phyloP scores from a whole-genome alignment of 352 stramenopile genomes.

The Thraustotheca clavata region DNA sequence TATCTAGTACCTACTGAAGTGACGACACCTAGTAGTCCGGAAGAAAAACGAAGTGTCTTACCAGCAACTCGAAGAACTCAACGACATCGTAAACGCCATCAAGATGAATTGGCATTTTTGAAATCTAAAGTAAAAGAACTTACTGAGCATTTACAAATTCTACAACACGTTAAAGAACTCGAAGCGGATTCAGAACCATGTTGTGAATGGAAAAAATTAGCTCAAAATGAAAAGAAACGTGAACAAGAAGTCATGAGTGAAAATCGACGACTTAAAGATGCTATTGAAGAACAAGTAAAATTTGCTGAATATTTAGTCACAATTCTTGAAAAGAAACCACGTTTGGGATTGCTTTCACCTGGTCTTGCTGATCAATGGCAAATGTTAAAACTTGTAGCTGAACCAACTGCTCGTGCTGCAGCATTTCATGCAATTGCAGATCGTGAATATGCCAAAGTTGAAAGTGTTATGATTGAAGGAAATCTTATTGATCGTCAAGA shows the following conservation, averaged over 20 bases:
- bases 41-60: too few species aligned
- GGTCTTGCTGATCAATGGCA: neutral
- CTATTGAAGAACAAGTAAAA: neutral
- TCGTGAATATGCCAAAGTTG: neutral
- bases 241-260: neutral
- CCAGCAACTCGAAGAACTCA: neutral
- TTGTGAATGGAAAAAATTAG: neutral
- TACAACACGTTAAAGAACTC: constrained; percentile 3
- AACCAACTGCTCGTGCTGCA: neutral
- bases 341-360: neutral
- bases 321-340: neutral
- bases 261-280: neutral
- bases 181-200: neutral
- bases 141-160: neutral
- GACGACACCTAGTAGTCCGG: neutral
- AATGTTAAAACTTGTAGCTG: neutral
- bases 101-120: neutral
- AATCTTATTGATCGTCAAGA: constrained; percentile 4
- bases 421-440: constrained; percentile 11
- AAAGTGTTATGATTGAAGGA: constrained; percentile 1
- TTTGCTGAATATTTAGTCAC: neutral
- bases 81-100: neutral
- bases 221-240: neutral
- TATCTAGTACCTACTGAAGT: neutral
- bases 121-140: neutral